Evolutionary conservation across 805 yeast species (phyloP), one percentile per base, ranked within the genome.

Genomic region (Suhomyces sp.): DNA sequence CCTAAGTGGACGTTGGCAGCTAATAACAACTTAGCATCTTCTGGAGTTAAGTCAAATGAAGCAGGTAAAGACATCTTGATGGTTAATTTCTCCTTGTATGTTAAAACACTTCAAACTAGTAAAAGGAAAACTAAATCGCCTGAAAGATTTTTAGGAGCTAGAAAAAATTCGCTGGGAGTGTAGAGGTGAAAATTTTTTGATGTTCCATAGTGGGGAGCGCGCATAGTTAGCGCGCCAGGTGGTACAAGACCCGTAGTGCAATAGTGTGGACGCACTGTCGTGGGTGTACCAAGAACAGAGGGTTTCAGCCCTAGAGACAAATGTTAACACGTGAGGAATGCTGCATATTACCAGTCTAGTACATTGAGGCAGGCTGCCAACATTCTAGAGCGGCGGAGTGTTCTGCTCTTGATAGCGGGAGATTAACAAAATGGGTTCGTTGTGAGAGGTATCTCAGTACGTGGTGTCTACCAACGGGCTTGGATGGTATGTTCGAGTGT

Each of bases 1-100:
- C 99, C 99, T 79, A 94, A 88, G 86, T 94, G 99, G 73, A 87
- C 90, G 90, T 93, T 93, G 79, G 99, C 99, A 79, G 99, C 98
- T 83, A 94, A 87, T 81, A 94, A 86, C 78, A 93, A 89, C 86
- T 94, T 94, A 83, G 96, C 96, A 82, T 92, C 97, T 83, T 90
- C 97, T 80, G 91, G 90, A 79, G 97, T 90, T 80, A 89, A 87
- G 79, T 86, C 90, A 81, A 87, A 86, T 73, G 90, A 82, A 81
- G 88, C 90, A 78, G 93, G 92, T 79, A 85, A 82, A 73, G 91
- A 86, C 91, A 87, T 87, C 64, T 60, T 70, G 57, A 24, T 41
- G 40, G 45, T 36, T 45, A 15, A 22, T 38, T 38, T 46, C 44
- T 36, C 46, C 46, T 40, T 50, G 47, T 36, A 23, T 47, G 44